Conservation (phyloP, 1,284 basidiomycete genomes). For the Papiliotrema flavescens region DNA sequence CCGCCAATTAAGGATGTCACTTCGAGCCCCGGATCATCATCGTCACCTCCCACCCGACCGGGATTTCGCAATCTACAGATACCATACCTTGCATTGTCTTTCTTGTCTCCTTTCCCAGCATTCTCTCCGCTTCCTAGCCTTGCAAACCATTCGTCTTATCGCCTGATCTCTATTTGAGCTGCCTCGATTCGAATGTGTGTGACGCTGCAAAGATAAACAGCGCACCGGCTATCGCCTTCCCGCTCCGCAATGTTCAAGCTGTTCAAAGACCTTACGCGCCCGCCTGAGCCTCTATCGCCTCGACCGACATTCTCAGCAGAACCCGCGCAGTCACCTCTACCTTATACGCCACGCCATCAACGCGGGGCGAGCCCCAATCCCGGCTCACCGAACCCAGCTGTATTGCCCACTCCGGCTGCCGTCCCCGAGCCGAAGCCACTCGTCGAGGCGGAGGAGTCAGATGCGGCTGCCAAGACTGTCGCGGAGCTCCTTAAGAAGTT, state of each 20-base stretch:
- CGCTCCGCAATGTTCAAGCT: constrained; percentile 43
- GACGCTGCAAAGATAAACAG: background rate
- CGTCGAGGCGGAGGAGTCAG: constrained; percentile 28
- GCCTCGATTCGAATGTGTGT: too few relatives aligned
- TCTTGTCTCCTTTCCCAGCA: background rate
- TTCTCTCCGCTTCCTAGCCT: background rate
- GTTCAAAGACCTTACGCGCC: constrained; percentile 42
- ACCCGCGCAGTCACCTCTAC: background rate
- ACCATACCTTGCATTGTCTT: too few relatives aligned
- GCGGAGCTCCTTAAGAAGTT: constrained; percentile 26
- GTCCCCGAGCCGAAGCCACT: constrained; percentile 9
- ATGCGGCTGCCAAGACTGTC: constrained; percentile 27
- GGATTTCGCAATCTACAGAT: background rate
- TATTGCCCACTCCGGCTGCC: background rate
- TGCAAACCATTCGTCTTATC: too few relatives aligned
- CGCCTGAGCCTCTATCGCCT: constrained; percentile 33
- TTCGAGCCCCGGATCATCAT: constrained; percentile 7
- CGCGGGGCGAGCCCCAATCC: background rate
- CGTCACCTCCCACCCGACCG: constrained; percentile 45
- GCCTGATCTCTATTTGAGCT: too few relatives aligned
- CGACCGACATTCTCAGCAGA: constrained; percentile 4
- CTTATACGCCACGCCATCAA: background rate
- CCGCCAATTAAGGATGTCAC: too few relatives aligned
- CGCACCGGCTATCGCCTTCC: background rate
- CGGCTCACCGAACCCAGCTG: background rate